Base-by-base conservation (phyloP, 2,329 filamentous ascomycete species). In the Fusarium proliferatum region DNA sequence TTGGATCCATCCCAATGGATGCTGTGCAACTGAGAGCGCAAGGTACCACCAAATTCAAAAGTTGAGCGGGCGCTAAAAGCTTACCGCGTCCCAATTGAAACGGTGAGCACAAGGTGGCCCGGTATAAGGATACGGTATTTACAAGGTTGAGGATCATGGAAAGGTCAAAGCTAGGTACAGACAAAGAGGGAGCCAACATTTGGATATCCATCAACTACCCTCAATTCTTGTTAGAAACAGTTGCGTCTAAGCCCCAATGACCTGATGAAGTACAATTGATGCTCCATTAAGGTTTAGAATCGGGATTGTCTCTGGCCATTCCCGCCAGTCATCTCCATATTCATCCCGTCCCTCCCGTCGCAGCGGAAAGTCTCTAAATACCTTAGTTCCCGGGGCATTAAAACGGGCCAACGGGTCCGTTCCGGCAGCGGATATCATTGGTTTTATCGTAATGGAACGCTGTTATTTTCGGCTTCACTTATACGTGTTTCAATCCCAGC, bases 341-440 rank as follows among this genome's bases (percentile, higher is more conserved):
- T 46, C 41, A 65, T 39, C 45, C 64, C 28, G 49, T 67, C 64
- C 51, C 38, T 23, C 51, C 49, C 30, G 53, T 53, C 42, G 28
- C 34, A 52, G 59, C 69, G 60, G 58, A 57, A 67, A 52, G 62
- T 48, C 66, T 61, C 61, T 51, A 61, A 67, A 69, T 36, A 10
- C n/a, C 49, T 36, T 74, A 69, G 72, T 57, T 67, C 72, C 64
- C 68, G 53, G 36, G 38, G 51, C 49, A 36, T 43, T 38, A 45
- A 42, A 57, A 49, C 26, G 48, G 58, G 34, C 58, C 42, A 58
- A 26, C 45, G 23, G 43, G 36, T 52, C 26, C n/a, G 39, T 53
- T 64, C 52, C 65, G 65, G 55, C 46, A 64, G 57, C 71, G 64
- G 42, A 45, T 66, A 59, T 59, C 43, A 74, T 71, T 74, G 71